Conservation (phyloP, 2,329 filamentous ascomycete genomes). For the Botrytis deweyae region DNA sequence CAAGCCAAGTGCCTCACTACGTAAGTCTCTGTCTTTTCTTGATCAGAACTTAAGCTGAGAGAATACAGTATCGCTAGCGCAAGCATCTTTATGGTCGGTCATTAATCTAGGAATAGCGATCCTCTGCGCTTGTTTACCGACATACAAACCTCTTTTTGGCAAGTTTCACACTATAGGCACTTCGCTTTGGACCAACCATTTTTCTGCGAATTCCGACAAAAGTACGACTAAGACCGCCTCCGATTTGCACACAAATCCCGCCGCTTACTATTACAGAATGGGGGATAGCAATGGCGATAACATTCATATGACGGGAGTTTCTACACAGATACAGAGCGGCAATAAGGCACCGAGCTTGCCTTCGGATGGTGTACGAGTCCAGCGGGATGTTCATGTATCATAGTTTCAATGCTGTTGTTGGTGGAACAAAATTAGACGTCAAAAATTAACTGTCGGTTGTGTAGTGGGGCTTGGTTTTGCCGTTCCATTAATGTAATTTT, state of each 20-base stretch:
- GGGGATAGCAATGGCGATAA: neutral
- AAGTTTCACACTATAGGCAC: neutral
- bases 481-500: too few relatives aligned
- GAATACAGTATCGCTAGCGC: neutral
- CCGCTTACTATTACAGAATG: neutral
- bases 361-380: neutral
- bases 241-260: neutral
- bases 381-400: neutral
- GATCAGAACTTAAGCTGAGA: neutral
- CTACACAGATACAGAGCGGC: neutral
- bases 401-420: neutral
- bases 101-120: neutral
- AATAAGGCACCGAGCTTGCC: neutral
- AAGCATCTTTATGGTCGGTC: neutral
- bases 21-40: neutral
- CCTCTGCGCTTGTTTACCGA: neutral
- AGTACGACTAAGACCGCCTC: neutral
- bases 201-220: neutral
- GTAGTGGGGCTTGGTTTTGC: neutral
- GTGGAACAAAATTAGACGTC: neutral
- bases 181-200: neutral
- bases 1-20: neutral
- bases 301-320: neutral
- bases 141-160: neutral
- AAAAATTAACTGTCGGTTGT: neutral